Evolutionary conservation across 73 alveolate species (phyloP), one percentile per base, ranked within the genome.

Genomic region (Paramecium sexaurelia): DNA sequence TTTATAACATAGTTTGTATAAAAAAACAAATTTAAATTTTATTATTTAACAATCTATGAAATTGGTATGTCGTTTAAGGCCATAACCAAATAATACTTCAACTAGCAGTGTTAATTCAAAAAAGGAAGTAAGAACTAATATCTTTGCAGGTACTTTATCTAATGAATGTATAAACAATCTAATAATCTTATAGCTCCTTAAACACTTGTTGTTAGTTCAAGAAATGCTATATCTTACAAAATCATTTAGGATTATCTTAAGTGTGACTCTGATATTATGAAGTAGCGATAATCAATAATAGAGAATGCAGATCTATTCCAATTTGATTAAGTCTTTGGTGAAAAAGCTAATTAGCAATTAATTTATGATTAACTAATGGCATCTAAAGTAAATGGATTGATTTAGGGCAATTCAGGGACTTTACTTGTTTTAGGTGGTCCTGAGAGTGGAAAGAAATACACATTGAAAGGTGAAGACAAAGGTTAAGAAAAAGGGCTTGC

Each of bases 251-350:
- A 78, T 13, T 78, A 78, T 78, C 73, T 78, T 8, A 78, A 78
- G 55, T 41, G 47, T 78, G 90, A 78, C 17, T 45, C 43, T 0
- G 90, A 78, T 24, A 39, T 78, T 11, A 37, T 78, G 73, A 37
- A 43, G 13, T 20, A 78, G 19, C 17, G 73, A 0, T 61, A 32
- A 71, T 71, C 86, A 20, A 71, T 78, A 41, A 78, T 78, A 9
- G 90, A 78, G 40, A 78, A 78, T 43, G 43, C 90, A 37, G 90
- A 78, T 33, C 55, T 78, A 5, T 78, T 78, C 43, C 17, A 37
- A 39, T 78, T 78, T 24, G 90, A 78, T 78, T 78, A 78, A 22
- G 90, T 78, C 19, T 78, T 41, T 78, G 73, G 90, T 40, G 90
- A 45, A 40, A 71, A 71, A 32, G 71, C 90, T 6, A 41, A 32